phyloP scores from a whole-genome alignment of 768 basidiomycete species.

The Lactarius deliciosus region DNA sequence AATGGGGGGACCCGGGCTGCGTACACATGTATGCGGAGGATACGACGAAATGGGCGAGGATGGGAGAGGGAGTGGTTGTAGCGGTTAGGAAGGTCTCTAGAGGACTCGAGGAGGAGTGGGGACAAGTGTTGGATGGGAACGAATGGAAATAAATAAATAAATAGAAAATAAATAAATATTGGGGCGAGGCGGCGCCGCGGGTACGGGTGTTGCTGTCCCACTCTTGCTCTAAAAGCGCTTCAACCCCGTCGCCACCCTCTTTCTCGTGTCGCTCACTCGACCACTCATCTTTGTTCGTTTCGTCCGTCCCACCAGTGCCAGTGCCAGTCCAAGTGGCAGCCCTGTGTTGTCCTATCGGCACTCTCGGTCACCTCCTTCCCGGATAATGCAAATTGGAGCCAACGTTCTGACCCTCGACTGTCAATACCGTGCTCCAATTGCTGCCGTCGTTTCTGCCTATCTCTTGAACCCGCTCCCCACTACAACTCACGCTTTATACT shows the following conservation, averaged over 20 bases:
- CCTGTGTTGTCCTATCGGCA: slow-evolving; percentile 20
- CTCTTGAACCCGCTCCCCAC: slow-evolving; percentile 31
- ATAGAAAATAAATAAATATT: neutral
- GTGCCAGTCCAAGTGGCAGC: slow-evolving; percentile 16
- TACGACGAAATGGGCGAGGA: slow-evolving; percentile 8
- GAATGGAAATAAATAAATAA: neutral
- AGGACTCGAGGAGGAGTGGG: slow-evolving; percentile 9
- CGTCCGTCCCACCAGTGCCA: slow-evolving; percentile 20
- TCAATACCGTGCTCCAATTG: slow-evolving; percentile 24
- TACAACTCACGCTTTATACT: neutral
- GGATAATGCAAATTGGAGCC: slow-evolving; percentile 37
- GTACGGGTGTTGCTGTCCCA: neutral
- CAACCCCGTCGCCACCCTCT: slow-evolving; percentile 17
- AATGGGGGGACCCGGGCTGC: slow-evolving; percentile 34
- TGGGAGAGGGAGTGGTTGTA: slow-evolving; percentile 24
- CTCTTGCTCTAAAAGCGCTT: slow-evolving; percentile 2
- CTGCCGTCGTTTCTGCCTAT: slow-evolving; percentile 26
- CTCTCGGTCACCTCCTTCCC: slow-evolving; percentile 25
- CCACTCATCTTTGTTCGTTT: slow-evolving; percentile 33
- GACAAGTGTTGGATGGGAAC: neutral
- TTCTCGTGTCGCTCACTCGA: slow-evolving; percentile 27
- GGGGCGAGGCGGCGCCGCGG: neutral
- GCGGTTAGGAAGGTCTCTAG: slow-evolving; percentile 6
- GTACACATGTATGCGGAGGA: slow-evolving; percentile 28
- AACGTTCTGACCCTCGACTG: slow-evolving; percentile 19